Evolutionary conservation across 2,329 filamentous ascomycete genomes (phyloP).

Genomic region (Alternaria tenuissima): DNA sequence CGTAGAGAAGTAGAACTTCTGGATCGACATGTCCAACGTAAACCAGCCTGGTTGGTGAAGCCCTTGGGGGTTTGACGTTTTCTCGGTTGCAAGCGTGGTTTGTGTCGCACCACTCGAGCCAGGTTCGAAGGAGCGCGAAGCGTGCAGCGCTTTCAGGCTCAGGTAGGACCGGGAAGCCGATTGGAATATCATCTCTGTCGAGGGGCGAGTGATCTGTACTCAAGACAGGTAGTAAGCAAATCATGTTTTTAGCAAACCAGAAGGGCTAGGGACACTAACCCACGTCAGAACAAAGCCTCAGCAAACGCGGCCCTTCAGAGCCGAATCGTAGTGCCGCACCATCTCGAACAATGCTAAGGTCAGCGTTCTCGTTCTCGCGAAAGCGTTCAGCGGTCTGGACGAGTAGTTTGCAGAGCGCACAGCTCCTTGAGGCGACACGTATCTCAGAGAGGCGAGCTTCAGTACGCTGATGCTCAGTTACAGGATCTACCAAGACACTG

Average conservation of each 20-base stretch:
- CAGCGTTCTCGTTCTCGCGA: constrained; percentile 1
- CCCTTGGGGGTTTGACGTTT: no score
- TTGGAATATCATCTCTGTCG: constrained; percentile 1
- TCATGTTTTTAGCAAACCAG: constrained; percentile 6
- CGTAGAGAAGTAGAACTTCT: no score
- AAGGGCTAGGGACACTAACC: constrained; percentile 2
- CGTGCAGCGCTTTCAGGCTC: no score
- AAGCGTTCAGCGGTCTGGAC: constrained; percentile 7
- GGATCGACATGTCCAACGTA: no score
- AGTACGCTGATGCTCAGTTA: background rate
- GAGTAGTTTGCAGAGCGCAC: constrained; percentile 13
- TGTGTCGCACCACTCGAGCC: no score
- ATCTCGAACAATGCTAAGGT: constrained; percentile 12
- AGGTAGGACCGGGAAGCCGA: constrained; percentile 10
- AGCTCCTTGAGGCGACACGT: constrained; percentile 13
- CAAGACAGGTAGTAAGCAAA: constrained; percentile 13
- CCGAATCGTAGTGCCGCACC: background rate
- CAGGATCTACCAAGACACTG: constrained; percentile 9
- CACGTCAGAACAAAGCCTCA: constrained; percentile 4
- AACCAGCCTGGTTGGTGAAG: no score
- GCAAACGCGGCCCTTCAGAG: background rate
- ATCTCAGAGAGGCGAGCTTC: constrained; percentile 13
- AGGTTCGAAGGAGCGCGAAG: no score
- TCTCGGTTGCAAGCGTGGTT: no score
- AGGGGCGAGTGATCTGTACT: constrained; percentile 8